Evolutionary conservation across 2,329 filamentous ascomycete genomes (phyloP), one percentile per base, ranked within the genome.

Genomic region (Trichoderma sp.): DNA sequence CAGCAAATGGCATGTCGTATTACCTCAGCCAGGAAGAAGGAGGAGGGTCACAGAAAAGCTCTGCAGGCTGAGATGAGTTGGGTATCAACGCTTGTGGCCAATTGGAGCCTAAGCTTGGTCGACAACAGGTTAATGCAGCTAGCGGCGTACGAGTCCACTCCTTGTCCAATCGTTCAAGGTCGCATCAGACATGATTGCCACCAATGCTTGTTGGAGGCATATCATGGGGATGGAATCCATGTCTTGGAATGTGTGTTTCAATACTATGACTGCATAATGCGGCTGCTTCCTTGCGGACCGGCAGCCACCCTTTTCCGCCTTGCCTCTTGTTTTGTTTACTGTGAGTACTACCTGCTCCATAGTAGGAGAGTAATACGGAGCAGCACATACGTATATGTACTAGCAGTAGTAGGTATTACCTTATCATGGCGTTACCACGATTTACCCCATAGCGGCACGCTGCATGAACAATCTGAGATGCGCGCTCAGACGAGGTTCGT

Each of bases 71-170:
- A 69, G 60, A 66, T 68, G 71, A 69, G 77, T 80, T 79, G 79
- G 79, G 79, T 78, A 81, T 73, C 79, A 78, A 80, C 76, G 78
- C 78, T 73, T 75, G 72, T 71, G 75, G 73, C 78, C 76, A 76
- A 76, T 81, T 77, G 75, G 72, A 73, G 77, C 78, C 78, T 74
- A 78, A 49, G 79, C 76, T 71, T 73, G 74, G 74, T 73, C 68
- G 49, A 55, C 49, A 69, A 30, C 59, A 67, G 69, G 59, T 69
- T 74, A 74, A 72, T 72, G 67, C 74, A 68, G 21, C 72, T 75
- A 68, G 71, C 70, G 74, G 76, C 74, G 73, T 43, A 18, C 71
- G 71, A 76, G 55, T 26, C 69, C 26, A 11, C 52, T 58, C 52
- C 46, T 54, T 30, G 28, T 16, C 63, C 63, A 59, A 66, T 66